Conservation (phyloP, 306 rosid species). For the Quercus dentata region DNA sequence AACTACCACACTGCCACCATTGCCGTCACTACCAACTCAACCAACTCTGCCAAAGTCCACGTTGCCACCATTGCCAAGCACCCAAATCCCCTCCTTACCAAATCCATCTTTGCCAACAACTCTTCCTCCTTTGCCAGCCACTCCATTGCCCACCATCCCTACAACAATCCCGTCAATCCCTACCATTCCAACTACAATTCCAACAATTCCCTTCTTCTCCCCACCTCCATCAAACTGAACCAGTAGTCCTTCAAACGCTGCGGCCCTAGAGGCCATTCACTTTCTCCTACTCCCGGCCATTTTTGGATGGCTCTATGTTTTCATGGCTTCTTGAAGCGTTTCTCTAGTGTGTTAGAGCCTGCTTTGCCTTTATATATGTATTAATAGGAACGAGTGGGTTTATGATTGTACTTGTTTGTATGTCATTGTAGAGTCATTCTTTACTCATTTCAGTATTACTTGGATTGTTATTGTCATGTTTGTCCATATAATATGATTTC, state of each 20-base stretch:
- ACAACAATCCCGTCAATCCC: constrained; percentile 6
- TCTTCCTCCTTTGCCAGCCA: constrained; percentile 23
- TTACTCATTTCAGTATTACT: background rate
- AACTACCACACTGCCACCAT: too few relatives aligned
- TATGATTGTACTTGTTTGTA: too few relatives aligned
- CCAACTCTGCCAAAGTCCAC: constrained; percentile 10
- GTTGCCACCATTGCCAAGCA: constrained; percentile 23
- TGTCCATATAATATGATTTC: background rate
- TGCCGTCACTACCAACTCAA: background rate
- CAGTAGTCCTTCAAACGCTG: background rate
- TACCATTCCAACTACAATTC: constrained; percentile 15
- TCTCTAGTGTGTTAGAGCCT: background rate
- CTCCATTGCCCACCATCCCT: constrained; percentile 16
- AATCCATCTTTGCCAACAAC: constrained; percentile 10
- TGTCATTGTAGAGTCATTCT: background rate
- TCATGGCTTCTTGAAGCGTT: background rate
- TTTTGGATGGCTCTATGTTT: background rate
- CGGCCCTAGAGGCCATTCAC: background rate
- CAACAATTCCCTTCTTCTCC: constrained; percentile 9
- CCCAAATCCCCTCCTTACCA: constrained; percentile 9
- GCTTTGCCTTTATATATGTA: background rate
- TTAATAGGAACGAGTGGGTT: too few relatives aligned
- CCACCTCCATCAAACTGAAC: constrained; percentile 29
- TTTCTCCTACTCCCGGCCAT: background rate
- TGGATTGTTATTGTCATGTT: background rate